Evolutionary conservation across 371 early-diverging fungal genomes (phyloP), one percentile per base, ranked within the genome.

Genomic region (Nematocida ausubeli): DNA sequence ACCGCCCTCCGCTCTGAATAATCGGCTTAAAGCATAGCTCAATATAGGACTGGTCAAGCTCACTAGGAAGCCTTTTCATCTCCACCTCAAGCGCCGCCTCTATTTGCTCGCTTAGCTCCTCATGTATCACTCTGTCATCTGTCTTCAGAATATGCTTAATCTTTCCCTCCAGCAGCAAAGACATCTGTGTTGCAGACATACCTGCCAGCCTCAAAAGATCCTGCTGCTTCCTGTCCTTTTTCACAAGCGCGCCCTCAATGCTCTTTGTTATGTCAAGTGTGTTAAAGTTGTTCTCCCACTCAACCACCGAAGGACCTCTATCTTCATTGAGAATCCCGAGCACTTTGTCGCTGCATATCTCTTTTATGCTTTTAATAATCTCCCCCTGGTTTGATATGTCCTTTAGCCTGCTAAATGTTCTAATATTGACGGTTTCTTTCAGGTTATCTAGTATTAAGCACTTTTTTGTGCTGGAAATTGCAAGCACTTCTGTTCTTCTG

Each of bases 21-120:
- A 95, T 92, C 14, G 97, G 96, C 4, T 90, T 87, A 70, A 94
- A 93, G 82, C 94, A 92, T 92, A 93, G 92, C 58, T 97, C 97
- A 50, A 71, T 44, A 39, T 81, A 66, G 44, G 70, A 52, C 60
- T 66, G 72, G 49, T 81, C 78, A 83, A 90, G 90, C 80, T 91
- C 92, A 22, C 86, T 84, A 0, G 91, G 91, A 49, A 90, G 84
- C 58, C 88, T 89, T 75, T 89, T 84, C 70, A 89, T 90, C 47
- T 90, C 89, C 71, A 91, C 88, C 47, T 87, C 85, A 42, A 93
- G 82, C 4, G 86, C 88, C 42, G 84, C 87, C 63, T 93, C 94
- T 0, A 91, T 89, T 58, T 88, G 82, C 30, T 89, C 89, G 5
- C 93, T 86, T n/a, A 96, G 83, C 60, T 90, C 87, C 58, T 90